Base-by-base conservation (phyloP, 2,329 filamentous ascomycete species). In the Cadophora gregata region DNA sequence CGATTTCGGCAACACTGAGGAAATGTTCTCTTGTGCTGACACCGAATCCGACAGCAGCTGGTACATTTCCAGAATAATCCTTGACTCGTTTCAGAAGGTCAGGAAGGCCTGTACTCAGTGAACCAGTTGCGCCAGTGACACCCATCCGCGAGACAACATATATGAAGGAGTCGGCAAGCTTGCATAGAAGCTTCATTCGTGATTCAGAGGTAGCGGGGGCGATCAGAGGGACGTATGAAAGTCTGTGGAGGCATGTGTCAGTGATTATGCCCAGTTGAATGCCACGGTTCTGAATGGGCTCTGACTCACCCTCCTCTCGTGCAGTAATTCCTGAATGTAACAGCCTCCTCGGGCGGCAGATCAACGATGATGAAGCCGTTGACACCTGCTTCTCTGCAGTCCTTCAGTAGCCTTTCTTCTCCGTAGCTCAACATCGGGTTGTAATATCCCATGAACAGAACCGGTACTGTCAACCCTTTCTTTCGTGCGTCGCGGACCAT, bases 321-420 rank as follows among this genome's bases (percentile, higher is more conserved):
- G 82, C 94, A 97, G 74, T 91, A 88, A 77, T 92, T 90, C 78
- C 94, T 88, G 85, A 98, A 99, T 66, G 92, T 90, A 62, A 97
- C 86, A 70, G 96, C 95, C 84, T 99, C 95, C 85, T 98, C 95
- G 2, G 95, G 95, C 16, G 96, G 95, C 75, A 99, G 81, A 78
- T 99, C 95, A 65, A 97, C 95, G 77, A 98, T 90, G 75, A 99
- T 97, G 81, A 98, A 98, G 67, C 96, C 95, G 80, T 97, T 97
- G 78, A 97, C 88, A 29, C 94, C 93, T 2, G 93, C 91, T 63
- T 88, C 87, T 77, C 90, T 90, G 79, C 93, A 93, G 79, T 98
- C 94, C 74, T 88, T 85, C 63, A 99, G 83, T 79, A 98, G 88
- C 68, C 86, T 87, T 81, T 97, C 93, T 81, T 99, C 96, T 63